Base-by-base conservation (phyloP, 176 grass and related monocot species). In the Oryza glumipatula region DNA sequence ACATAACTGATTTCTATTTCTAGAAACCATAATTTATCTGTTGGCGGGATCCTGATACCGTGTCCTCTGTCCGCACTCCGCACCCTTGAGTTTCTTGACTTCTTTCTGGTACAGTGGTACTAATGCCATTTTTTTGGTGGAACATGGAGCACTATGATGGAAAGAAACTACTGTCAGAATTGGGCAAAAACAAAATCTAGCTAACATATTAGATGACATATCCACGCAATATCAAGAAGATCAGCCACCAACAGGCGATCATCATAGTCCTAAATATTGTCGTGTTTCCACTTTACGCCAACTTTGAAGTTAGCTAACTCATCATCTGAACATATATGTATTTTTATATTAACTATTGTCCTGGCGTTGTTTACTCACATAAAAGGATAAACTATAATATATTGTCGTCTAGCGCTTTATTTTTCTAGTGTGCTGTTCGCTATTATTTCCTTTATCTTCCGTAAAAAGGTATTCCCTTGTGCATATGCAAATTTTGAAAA, bases 341-440 rank as follows among this genome's bases (percentile, higher is more conserved):
- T 54, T 83, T 52, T 65, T 73, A 56, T 73, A 54, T 54, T 56
- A 56, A 83, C 65, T 39, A 56, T 68, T 78, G 36, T 9, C 44
- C 82, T 74, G 58, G 13, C 60, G 15, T 80, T 44, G 15, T 74
- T 65, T 84, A 46, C 23, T 72, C 70, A 14, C 32, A 82, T 26
- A 9, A 44, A 14, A 73, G 38, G 13, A 74, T 48, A 48, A 68
- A 78, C 8, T 78, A 33, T 61, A 60, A 58, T 58, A n/a, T 30
- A 68, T 56, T 78, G 48, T 60, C 7, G 7, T 9, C 68, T 69
- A 80, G 14, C 72, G 73, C 70, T 63, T 21, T 47, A 2, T 45
- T 64, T 69, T 68, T 41, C 21, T 67, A 19, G 39, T 63, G 43
- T 38, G 10, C 4, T 73, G 17, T 82, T 85, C 73, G 3, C 21